phyloP scores from a whole-genome alignment of 371 early-diverging fungal species.

The Mucor velutinosus region DNA sequence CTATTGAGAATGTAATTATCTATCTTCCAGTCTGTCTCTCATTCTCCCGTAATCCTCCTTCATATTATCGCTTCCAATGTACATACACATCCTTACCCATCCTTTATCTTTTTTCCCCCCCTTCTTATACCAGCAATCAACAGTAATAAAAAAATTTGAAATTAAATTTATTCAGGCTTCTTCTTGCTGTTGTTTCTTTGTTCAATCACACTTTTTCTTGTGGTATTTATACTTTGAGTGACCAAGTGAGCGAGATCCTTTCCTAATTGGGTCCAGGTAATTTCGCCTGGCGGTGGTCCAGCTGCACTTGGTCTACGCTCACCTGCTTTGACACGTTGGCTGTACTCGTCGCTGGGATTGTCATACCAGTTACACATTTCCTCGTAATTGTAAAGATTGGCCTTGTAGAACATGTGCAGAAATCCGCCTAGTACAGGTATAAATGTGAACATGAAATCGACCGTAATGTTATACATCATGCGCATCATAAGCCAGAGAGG shows the following conservation, averaged over 20 bases:
- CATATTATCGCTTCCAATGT: not conserved
- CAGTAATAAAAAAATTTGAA: not conserved
- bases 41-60: not conserved
- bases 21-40: not conserved
- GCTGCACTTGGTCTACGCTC: not conserved
- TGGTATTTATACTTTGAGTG: conserved; percentile 63
- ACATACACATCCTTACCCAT: not conserved
- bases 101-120: not conserved
- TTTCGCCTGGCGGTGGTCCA: not conserved
- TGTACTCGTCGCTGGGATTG: not conserved
- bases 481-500: conserved; percentile 44
- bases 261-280: conserved; percentile 10
- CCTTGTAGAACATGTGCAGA: conserved; percentile 44
- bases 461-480: conserved; percentile 37
- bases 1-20: conserved; percentile 9
- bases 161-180: not conserved
- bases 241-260: conserved; percentile 32
- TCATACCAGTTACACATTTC: conserved; percentile 10
- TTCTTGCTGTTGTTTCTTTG: not conserved
- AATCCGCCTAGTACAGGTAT: conserved; percentile 40
- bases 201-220: not conserved
- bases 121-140: not conserved
- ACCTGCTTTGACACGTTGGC: conserved; percentile 2
- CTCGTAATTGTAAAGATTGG: conserved; percentile 48
- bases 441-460: conserved; percentile 39